phyloP scores from a whole-genome alignment of 2,329 filamentous ascomycete species.

The Xylaria sp. region DNA sequence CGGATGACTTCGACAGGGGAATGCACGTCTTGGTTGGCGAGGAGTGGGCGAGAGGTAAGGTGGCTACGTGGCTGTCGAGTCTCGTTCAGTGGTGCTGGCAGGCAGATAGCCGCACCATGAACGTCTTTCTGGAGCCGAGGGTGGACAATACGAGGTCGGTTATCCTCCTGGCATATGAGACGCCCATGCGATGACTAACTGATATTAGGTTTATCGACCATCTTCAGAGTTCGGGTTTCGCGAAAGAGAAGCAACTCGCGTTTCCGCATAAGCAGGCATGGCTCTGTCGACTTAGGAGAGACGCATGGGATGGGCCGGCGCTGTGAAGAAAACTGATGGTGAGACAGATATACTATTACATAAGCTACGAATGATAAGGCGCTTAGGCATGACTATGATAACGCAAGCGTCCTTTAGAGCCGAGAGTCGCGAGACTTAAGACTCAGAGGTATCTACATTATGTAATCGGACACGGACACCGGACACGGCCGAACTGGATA shows the following conservation, averaged over 20 bases:
- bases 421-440: background rate
- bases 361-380: background rate
- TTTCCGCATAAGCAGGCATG: slow-evolving; percentile 95
- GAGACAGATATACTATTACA: background rate
- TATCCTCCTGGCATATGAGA: background rate
- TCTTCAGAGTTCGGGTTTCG: slow-evolving; percentile 80
- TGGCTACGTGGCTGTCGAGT: slow-evolving; percentile 84
- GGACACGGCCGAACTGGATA: slow-evolving; percentile 9
- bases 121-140: slow-evolving; percentile 86
- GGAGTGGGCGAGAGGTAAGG: slow-evolving; percentile 87
- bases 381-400: background rate
- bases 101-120: slow-evolving; percentile 82
- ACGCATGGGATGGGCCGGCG: slow-evolving; percentile 80
- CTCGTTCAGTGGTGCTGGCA: slow-evolving; percentile 88
- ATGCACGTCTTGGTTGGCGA: slow-evolving; percentile 91
- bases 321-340: slow-evolving; percentile 49
- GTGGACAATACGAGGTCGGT: slow-evolving; percentile 89
- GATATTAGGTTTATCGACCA: slow-evolving; percentile 72
- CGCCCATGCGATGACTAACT: slow-evolving; percentile 16
- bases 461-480: background rate
- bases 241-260: slow-evolving; percentile 84
- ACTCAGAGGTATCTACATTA: background rate
- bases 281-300: slow-evolving; percentile 81
- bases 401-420: background rate
- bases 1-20: slow-evolving; percentile 86